These are phyloP conservation scores for Simmondsia chinensis DNA, from an alignment of 148 eudicot genomes.

Conservation along the genomic window DNA sequence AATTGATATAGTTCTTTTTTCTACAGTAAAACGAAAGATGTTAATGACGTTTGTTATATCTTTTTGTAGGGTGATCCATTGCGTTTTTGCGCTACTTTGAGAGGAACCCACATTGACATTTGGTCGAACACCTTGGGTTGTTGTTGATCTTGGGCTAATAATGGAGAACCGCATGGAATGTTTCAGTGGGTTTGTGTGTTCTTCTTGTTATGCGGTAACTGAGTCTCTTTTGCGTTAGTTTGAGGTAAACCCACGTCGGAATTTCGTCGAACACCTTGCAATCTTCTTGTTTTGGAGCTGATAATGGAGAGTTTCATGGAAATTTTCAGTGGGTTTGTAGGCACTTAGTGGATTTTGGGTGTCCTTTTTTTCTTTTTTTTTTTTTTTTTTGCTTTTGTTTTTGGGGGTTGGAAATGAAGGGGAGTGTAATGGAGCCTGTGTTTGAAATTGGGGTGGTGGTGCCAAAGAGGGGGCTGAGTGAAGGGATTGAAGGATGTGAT, in stretches of 20 bases:
- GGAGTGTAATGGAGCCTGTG: constrained; percentile 25
- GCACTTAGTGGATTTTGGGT: neutral
- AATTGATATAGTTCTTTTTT: no score
- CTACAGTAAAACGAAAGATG: no score
- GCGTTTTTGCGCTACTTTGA: no score
- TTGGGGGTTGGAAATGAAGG: constrained; percentile 30
- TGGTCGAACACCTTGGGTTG: constrained; percentile 1
- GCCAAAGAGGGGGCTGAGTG: constrained; percentile 30
- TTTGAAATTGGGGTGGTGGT: constrained; percentile 72
- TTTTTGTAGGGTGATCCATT: no score
- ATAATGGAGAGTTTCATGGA: neutral
- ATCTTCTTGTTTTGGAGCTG: no score
- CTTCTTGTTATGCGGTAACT: no score
- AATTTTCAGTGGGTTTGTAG: no score
- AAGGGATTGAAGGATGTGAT: constrained; percentile 28
- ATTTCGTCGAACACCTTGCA: no score
- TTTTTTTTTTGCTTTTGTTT: neutral
- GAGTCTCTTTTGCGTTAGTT: no score
- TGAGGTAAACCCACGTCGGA: no score
- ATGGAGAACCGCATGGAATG: neutral
- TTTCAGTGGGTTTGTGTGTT: constrained; percentile 3
- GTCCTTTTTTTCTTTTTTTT: neutral
- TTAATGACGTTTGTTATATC: no score
- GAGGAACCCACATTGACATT: neutral
- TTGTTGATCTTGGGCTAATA: constrained; percentile 3